Conservation (phyloP, 2,329 filamentous ascomycete genomes). For the Trichoderma pleuroti region DNA sequence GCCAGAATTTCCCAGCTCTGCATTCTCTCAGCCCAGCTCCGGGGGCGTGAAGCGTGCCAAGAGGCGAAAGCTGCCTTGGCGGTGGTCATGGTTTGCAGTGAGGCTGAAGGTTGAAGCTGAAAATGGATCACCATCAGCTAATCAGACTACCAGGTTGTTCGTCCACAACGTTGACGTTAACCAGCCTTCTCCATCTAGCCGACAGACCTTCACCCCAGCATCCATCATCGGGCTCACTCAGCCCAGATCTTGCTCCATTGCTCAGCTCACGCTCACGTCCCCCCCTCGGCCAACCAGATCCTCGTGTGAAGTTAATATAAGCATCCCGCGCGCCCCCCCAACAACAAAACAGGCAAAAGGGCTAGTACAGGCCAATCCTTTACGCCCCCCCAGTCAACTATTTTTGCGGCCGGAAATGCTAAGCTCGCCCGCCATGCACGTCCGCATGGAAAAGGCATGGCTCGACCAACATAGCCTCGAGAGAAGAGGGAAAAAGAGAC, state of each 20-base stretch:
- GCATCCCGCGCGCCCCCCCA: background rate
- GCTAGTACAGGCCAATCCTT: background rate
- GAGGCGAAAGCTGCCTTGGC: background rate
- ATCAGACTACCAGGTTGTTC: background rate
- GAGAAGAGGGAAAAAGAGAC: no score
- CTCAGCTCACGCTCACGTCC: background rate
- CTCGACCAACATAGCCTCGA: background rate
- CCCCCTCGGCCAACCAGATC: background rate
- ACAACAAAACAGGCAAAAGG: background rate
- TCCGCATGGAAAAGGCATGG: background rate
- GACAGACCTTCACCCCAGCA: background rate
- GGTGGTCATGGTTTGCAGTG: background rate
- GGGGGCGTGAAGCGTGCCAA: background rate
- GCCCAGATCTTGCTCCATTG: background rate
- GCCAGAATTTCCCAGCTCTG: background rate
- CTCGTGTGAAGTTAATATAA: conserved; percentile 6
- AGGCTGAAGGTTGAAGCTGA: background rate
- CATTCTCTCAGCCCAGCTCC: background rate
- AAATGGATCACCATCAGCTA: background rate
- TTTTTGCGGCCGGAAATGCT: background rate
- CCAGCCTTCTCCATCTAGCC: background rate
- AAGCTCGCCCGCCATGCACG: background rate
- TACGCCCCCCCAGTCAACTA: background rate
- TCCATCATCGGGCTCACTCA: background rate
- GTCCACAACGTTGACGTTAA: background rate